Base-by-base conservation (phyloP, 257 asterid genomes). In the Gentiana macrophylla region DNA sequence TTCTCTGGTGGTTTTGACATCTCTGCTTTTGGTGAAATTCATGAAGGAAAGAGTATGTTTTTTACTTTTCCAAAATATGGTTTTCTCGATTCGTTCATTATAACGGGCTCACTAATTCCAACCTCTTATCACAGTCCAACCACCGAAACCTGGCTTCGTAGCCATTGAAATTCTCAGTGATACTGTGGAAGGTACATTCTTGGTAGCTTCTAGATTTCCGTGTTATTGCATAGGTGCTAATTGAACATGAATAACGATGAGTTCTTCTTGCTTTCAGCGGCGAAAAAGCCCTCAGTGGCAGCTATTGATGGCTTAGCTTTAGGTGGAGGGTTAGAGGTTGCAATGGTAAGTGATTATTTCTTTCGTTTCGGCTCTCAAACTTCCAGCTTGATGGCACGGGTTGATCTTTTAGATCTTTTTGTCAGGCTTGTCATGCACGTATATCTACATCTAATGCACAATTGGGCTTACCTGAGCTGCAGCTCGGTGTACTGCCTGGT, bases 281-380 rank as follows among this genome's bases (percentile, higher is more conserved):
- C 83, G 3, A 79, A 72, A 63, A 92, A 92, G 59, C 99, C 99
- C 8, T 85, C 93, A 44, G 99, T 92, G 59, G 99, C 99, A 38
- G 99, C 99, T 3, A 72, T 92, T 52, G 97, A 92, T 80, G 99
- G 97, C 64, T 91, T 85, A 60, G 99, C 99, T 63, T 74, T 92
- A 77, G 99, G 99, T 74, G 99, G 99, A 67, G 99, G 99, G 54
- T 62, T 92, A 52, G 99, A 92, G 67, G 94, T 88, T 50, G 95
- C 97, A 55, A 88, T 92, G 99, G 99, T 88, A 71, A 41, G 46
- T 41, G 5, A 49, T 82, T 50, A 50, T 56, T 50, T 44, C 56
- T 33, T 38, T 52, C 55, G 53, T 47, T 10, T 61, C 46, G 2
- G 58, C 32, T 60, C 4, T 37, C 37, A 49, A 32, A 44, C 43